Evolutionary conservation across 805 yeast genomes (phyloP).

Genomic region (Komagataella ulmi): DNA sequence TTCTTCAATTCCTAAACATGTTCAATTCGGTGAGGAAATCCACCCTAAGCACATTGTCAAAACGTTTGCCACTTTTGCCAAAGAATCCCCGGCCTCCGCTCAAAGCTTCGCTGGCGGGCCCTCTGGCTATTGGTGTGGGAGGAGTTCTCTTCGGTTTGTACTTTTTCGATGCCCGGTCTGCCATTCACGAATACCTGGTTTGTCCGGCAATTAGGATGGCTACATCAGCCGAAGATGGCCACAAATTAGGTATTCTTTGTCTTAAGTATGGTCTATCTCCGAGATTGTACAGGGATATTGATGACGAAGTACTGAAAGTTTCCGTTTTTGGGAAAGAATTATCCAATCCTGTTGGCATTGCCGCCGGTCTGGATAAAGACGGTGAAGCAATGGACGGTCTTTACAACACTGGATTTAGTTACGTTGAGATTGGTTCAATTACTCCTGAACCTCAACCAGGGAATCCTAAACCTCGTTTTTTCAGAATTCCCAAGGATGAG

Average conservation of each 20-base stretch:
- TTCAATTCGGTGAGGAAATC: not conserved
- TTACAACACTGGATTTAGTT: slow-evolving; percentile 68
- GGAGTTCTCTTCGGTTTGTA: slow-evolving; percentile 28
- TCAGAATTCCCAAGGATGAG: slow-evolving; percentile 70
- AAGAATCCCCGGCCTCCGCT: not conserved
- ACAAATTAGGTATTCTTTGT: slow-evolving; percentile 54
- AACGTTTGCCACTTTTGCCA: not conserved
- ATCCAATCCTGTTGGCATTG: slow-evolving; percentile 77
- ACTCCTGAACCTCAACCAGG: slow-evolving; percentile 94
- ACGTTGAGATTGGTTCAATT: slow-evolving; percentile 86
- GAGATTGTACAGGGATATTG: slow-evolving; percentile 36
- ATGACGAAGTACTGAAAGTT: slow-evolving; percentile 40
- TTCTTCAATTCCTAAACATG: not conserved
- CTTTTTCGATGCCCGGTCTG: slow-evolving; percentile 71
- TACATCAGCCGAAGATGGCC: slow-evolving; percentile 83
- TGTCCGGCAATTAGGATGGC: slow-evolving; percentile 63
- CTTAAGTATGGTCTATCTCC: slow-evolving; percentile 65
- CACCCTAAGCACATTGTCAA: not conserved
- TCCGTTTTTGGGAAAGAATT: slow-evolving; percentile 51
- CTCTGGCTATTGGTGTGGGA: slow-evolving; percentile 10
- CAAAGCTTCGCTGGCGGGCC: slow-evolving; percentile 2
- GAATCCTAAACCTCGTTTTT: slow-evolving; percentile 86
- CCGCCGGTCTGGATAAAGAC: slow-evolving; percentile 93
- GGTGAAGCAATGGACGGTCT: slow-evolving; percentile 84
- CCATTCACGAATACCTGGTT: slow-evolving; percentile 65